These are phyloP conservation scores for Gentiana macrophylla DNA, from an alignment of 257 asterid species.

Conservation along the genomic window DNA sequence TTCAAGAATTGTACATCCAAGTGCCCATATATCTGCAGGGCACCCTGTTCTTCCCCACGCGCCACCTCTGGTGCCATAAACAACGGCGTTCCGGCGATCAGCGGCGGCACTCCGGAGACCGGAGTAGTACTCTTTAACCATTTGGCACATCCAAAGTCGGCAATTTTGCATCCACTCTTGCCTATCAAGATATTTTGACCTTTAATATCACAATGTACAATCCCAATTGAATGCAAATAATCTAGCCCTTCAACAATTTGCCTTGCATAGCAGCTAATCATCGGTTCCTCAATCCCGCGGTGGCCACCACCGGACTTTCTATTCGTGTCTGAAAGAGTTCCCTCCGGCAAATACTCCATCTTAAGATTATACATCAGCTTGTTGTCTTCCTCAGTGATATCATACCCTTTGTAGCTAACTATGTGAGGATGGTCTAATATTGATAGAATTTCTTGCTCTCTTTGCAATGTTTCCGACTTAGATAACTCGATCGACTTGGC, in stretches of 20 bases:
- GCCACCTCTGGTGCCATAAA: too few relatives aligned
- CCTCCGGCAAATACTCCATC: constrained; percentile 45
- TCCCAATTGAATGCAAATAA: constrained; percentile 47
- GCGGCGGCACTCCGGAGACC: constrained; percentile 20
- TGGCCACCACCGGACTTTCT: constrained; percentile 24
- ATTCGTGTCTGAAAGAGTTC: constrained; percentile 29
- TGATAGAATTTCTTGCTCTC: constrained; percentile 44
- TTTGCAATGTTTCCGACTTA: constrained; percentile 26
- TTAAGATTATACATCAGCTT: constrained; percentile 32
- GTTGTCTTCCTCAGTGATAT: constrained; percentile 28
- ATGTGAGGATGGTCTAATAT: constrained; percentile 23
- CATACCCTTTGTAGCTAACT: constrained; percentile 41
- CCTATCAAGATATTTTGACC: constrained; percentile 48
- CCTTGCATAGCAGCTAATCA: constrained; percentile 22
- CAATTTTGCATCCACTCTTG: constrained; percentile 35
- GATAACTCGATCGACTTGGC: constrained; percentile 52
- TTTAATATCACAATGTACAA: constrained; percentile 77
- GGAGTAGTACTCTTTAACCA: constrained; percentile 6
- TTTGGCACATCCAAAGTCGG: constrained; percentile 74
- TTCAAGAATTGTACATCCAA: constrained; percentile 69
- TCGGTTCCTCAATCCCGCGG: constrained; percentile 22
- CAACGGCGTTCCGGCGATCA: constrained; percentile 14
- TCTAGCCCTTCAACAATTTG: constrained; percentile 44
- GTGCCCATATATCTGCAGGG: constrained; percentile 38
- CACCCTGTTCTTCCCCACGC: too few relatives aligned